Evolutionary conservation across 805 yeast genomes (phyloP), one percentile per base, ranked within the genome.

Genomic region (Suhomyces prunicola): DNA sequence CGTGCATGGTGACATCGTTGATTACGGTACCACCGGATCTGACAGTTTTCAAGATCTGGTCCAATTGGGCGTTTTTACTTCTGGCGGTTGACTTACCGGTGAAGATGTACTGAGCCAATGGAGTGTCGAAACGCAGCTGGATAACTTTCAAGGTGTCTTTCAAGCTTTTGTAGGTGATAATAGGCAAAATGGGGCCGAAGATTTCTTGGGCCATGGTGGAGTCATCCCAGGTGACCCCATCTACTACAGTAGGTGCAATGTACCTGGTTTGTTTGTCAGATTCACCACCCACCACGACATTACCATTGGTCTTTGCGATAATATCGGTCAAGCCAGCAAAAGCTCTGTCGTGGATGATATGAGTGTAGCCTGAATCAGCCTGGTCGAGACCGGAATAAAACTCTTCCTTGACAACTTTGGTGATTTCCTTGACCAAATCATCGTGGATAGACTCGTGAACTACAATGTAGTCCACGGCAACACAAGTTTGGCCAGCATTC

Each of bases 401-500:
- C 46, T 74, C 77, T 26, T 71, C 68, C 33, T 70, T 67, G 29
- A 79, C 61, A 19, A 77, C 76, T 40, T 67, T 60, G 50, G 76
- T 61, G 51, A 81, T 63, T 6, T 69, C 73, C 0, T 60, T 59
- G 6, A 83, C 69, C 48, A 88, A 80, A 57, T 80, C 71, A 26
- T 73, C 80, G 61, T 85, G 82, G 22, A 84, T 69, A 3, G 76
- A 67, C 52, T 77, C 81, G 54, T 87, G 90, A n/a, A 84, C 87
- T 45, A 90, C 62, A 5, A 87, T 71, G 63, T 90, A 92, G 71
- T 93, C 98, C 7, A 92, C 87, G 8, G 96, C 88, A 40, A 90
- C 88, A 73, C 97, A 92, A 2, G 94, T 85, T 72, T 92, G 98
- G 15, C 98, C 98, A 15, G 88, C 82, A 65, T 90, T 93, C 31